A percentile compares a stretch with the other conserved stretches of the same genome.
Conservation (phyloP, 352 stramenopile species). For the Globisporangium uncinulatum region DNA sequence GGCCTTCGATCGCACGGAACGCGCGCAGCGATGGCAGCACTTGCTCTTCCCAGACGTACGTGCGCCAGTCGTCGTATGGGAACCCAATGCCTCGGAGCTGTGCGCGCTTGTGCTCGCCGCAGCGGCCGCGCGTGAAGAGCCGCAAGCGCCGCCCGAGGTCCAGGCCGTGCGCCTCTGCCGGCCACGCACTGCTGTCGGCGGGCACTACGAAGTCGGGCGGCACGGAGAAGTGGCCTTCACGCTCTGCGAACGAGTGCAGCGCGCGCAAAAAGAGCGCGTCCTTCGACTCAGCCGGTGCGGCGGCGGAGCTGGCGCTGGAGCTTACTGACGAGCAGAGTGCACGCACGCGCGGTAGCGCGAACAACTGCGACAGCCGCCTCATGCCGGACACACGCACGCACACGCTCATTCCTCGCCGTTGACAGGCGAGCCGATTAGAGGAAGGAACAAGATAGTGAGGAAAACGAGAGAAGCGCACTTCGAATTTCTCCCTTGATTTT, state of each 20-base stretch:
- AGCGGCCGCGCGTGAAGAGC: constrained; percentile 53
- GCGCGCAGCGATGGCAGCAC: constrained; percentile 64
- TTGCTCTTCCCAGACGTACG: constrained; percentile 67
- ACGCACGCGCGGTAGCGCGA: too few relatives aligned
- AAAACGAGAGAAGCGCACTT: too few relatives aligned
- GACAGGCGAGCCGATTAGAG: too few relatives aligned
- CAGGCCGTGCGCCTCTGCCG: constrained; percentile 38
- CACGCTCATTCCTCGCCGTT: too few relatives aligned
- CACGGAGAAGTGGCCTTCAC: constrained; percentile 72
- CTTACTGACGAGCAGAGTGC: neutral
- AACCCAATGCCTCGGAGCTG: constrained; percentile 63
- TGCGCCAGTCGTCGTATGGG: constrained; percentile 59
- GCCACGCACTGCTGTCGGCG: constrained; percentile 32
- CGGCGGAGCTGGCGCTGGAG: neutral
- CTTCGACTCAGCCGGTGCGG: constrained; percentile 22
- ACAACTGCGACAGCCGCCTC: too few relatives aligned
- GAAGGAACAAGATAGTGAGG: too few relatives aligned
- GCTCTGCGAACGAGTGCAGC: constrained; percentile 41
- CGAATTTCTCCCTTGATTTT: too few relatives aligned
- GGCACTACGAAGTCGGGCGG: constrained; percentile 52
- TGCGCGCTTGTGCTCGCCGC: constrained; percentile 46
- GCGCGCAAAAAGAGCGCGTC: constrained; percentile 50
- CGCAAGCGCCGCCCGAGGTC: constrained; percentile 45
- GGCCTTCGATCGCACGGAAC: constrained; percentile 85
- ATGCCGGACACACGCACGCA: too few relatives aligned